Conservation (phyloP, 2,329 filamentous ascomycete genomes). For the Colletotrichum sp. region DNA sequence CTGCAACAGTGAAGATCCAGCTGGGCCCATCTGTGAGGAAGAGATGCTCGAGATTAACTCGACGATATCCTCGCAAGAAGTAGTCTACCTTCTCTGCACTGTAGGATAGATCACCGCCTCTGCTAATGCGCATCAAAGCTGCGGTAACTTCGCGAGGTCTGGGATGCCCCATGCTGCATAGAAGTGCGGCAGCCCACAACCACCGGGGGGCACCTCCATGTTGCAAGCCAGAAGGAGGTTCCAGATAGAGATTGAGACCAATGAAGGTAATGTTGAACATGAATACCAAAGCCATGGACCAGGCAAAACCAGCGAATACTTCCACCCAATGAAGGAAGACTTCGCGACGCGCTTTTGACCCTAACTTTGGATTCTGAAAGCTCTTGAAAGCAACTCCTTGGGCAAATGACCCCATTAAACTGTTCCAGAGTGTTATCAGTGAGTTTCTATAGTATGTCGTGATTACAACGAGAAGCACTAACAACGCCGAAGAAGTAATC, state of each 20-base stretch:
- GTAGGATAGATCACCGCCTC: background rate
- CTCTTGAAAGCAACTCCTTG: background rate
- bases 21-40: background rate
- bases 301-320: background rate
- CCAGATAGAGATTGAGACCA: background rate
- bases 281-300: background rate
- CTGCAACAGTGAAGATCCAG: background rate
- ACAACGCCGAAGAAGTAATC: background rate
- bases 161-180: background rate
- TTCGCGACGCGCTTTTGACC: background rate
- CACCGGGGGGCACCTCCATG: background rate
- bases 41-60: background rate
- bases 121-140: background rate
- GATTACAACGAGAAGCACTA: background rate
- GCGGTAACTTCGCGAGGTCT: background rate
- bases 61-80: background rate
- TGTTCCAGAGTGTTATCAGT: background rate
- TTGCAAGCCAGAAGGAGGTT: background rate
- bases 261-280: background rate
- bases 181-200: background rate
- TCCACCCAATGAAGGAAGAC: background rate
- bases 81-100: background rate
- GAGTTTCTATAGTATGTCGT: fast-evolving
- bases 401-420: background rate
- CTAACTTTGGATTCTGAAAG: background rate